Conservation (phyloP, 192 early-diverging fungal genomes). For the Oehlia diaphana region DNA sequence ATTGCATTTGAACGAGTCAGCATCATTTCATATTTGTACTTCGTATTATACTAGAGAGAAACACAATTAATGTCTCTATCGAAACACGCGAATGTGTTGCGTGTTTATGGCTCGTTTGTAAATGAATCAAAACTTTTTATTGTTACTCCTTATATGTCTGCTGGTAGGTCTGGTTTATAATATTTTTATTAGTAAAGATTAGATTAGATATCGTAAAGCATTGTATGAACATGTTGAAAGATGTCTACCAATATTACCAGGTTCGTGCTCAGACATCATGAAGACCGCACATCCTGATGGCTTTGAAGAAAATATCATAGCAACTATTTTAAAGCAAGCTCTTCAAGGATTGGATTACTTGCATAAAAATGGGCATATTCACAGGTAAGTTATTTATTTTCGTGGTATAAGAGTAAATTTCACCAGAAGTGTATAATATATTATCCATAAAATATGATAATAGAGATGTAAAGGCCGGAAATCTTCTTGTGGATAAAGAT, state of each 20-base stretch:
- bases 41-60: conserved; percentile 56
- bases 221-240: conserved; percentile 22
- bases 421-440: not conserved
- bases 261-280: conserved; percentile 89
- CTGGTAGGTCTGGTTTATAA: conserved; percentile 43
- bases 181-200: not conserved
- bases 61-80: conserved; percentile 85
- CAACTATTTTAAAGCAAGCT: conserved; percentile 78
- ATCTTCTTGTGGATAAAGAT: conserved; percentile 66
- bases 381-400: conserved; percentile 35
- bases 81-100: conserved; percentile 83
- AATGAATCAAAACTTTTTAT: conserved; percentile 77
- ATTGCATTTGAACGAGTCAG: not conserved
- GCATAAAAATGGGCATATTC: conserved; percentile 68
- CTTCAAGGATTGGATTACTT: conserved; percentile 66
- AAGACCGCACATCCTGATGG: conserved; percentile 81
- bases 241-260: conserved; percentile 38
- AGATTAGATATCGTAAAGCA: not conserved
- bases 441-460: not conserved
- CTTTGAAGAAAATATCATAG: conserved; percentile 77
- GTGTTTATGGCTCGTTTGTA: conserved; percentile 84
- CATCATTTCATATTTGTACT: not conserved
- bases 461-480: conserved; percentile 73
- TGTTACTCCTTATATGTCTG: conserved; percentile 79
- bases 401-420: not conserved